Conservation (phyloP, 306 rosid genomes). For the Corylus avellana region DNA sequence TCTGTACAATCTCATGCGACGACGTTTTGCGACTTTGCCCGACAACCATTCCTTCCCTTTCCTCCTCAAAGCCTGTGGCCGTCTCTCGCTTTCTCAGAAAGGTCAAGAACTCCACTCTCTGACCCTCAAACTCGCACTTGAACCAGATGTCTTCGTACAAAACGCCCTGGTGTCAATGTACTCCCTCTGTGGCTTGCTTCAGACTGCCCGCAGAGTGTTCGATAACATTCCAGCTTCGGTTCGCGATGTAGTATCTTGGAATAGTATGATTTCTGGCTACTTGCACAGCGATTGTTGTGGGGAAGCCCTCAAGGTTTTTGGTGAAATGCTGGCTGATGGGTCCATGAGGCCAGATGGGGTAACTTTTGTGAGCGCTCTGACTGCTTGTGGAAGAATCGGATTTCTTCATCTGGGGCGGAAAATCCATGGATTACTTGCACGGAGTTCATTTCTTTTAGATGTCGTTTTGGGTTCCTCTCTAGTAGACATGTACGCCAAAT, state of each 20-base stretch:
- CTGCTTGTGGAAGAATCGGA: slow-evolving; percentile 20
- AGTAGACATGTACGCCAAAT: slow-evolving; percentile 21
- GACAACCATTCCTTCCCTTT: slow-evolving; percentile 25
- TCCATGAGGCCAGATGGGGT: slow-evolving; percentile 11
- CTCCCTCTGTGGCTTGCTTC: slow-evolving; percentile 9
- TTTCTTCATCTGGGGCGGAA: slow-evolving; percentile 16
- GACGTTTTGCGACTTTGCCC: slow-evolving; percentile 2
- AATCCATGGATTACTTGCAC: slow-evolving; percentile 18
- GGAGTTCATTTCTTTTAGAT: background rate
- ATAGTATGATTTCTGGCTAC: slow-evolving; percentile 16
- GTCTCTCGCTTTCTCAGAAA: slow-evolving; percentile 1
- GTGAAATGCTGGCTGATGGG: slow-evolving; percentile 7
- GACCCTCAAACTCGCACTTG: slow-evolving; percentile 2
- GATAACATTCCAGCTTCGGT: slow-evolving; percentile 1
- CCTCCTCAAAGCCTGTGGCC: slow-evolving; percentile 18
- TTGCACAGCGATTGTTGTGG: background rate
- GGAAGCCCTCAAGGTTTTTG: slow-evolving; percentile 24
- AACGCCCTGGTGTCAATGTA: slow-evolving; percentile 20
- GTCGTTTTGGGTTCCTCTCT: slow-evolving; percentile 23
- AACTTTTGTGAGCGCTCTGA: slow-evolving; percentile 17
- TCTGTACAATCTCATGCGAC: slow-evolving; percentile 20
- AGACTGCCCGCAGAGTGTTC: slow-evolving; percentile 16
- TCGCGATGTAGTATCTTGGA: slow-evolving; percentile 20
- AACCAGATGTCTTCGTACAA: slow-evolving; percentile 20
- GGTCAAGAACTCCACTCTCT: slow-evolving; percentile 31